Evolutionary conservation across 768 basidiomycete genomes (phyloP).

Genomic region (Termitomyces titanicus): DNA sequence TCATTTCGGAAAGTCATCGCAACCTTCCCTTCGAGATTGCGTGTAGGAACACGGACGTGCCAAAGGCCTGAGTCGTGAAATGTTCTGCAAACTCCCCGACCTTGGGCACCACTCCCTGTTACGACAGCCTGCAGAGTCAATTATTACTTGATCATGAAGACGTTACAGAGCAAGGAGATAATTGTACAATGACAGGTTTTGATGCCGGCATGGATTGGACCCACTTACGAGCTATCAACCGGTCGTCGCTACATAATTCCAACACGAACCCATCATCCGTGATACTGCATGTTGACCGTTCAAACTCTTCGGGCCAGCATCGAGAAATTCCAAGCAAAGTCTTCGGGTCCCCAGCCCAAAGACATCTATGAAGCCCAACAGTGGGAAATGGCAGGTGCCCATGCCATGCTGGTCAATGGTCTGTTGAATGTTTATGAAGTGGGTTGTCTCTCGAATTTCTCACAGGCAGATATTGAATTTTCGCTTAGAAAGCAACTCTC

Average conservation of each 20-base stretch:
- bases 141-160: neutral
- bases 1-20: slow-evolving; percentile 2
- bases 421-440: slow-evolving; percentile 16
- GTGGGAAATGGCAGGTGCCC: slow-evolving; percentile 19
- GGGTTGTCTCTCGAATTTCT: neutral
- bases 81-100: slow-evolving; percentile 8
- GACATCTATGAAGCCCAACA: slow-evolving; percentile 16
- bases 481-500: slow-evolving; percentile 5
- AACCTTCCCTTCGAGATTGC: slow-evolving; percentile 3
- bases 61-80: slow-evolving; percentile 14
- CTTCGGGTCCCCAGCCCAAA: slow-evolving; percentile 11
- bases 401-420: slow-evolving; percentile 14
- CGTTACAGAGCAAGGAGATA: too few species aligned
- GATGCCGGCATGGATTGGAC: neutral
- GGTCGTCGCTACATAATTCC: too few species aligned
- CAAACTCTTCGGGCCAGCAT: slow-evolving; percentile 11
- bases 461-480: neutral
- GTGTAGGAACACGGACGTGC: slow-evolving; percentile 14
- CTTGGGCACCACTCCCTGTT: slow-evolving; percentile 14
- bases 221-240: too few species aligned
- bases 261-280: too few species aligned
- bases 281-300: slow-evolving; percentile 9
- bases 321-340: slow-evolving; percentile 10
- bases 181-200: slow-evolving; percentile 10
- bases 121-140: slow-evolving; percentile 5